phyloP scores from a whole-genome alignment of 2,329 filamentous ascomycete genomes.

The Xylariaceae sp. region DNA sequence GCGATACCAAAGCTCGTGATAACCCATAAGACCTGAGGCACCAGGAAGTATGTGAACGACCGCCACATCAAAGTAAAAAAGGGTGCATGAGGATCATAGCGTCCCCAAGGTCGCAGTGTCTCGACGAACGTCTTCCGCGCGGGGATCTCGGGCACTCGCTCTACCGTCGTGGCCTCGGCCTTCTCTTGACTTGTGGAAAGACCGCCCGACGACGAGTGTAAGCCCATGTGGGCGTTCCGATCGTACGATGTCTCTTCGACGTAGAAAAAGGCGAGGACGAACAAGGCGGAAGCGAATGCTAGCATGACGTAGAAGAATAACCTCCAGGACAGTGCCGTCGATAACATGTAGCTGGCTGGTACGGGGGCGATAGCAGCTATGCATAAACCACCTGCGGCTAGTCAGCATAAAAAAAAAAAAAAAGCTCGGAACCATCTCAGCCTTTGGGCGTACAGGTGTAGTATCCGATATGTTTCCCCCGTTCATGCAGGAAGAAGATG shows the following conservation, averaged over 20 bases:
- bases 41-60: constrained; percentile 39
- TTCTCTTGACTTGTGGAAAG: constrained; percentile 21
- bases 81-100: constrained; percentile 32
- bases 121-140: constrained; percentile 32
- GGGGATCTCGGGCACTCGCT: constrained; percentile 20
- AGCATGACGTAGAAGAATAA: constrained; percentile 59
- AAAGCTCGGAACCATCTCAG: too few relatives aligned
- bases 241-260: constrained; percentile 49
- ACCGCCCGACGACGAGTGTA: background rate
- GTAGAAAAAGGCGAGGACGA: constrained; percentile 45
- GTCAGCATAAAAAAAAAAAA: background rate
- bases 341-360: constrained; percentile 58
- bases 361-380: constrained; percentile 52
- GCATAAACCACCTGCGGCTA: constrained; percentile 43
- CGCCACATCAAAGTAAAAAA: constrained; percentile 37
- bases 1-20: constrained; percentile 41
- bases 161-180: constrained; percentile 12
- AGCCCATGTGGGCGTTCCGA: constrained; percentile 17
- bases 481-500: constrained; percentile 42
- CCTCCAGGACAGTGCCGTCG: constrained; percentile 53
- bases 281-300: constrained; percentile 43
- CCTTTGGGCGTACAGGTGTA: constrained; percentile 43
- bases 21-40: constrained; percentile 43
- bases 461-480: constrained; percentile 52
- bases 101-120: constrained; percentile 35